Evolutionary conservation across 768 basidiomycete genomes (phyloP), one percentile per base, ranked within the genome.

Genomic region (Chiua virens): DNA sequence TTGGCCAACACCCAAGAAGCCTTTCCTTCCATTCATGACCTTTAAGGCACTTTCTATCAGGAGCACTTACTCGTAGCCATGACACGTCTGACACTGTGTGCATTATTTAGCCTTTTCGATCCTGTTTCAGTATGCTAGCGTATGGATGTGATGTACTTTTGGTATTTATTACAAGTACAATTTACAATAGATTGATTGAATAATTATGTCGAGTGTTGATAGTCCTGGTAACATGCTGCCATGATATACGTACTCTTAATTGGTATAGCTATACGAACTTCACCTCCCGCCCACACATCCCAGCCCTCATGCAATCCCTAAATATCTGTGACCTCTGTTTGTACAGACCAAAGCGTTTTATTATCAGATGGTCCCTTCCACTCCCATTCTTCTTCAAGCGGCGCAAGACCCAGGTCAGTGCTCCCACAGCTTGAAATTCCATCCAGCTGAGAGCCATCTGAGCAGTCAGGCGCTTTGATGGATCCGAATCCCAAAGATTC

Each of bases 401-500:
- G 42, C 7, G 47, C 47, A 30, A 18, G 34, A 14, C 39, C 44
- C 2, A 38, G n/a, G 37, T 56, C 55, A 15, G 55, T 18, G 9
- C 37, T 59, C 57, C 18, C 1, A 5, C 3, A 9, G 53, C 56
- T 49, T 62, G 65, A 7, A 41, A 21, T 28, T 55, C 45, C 62
- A 67, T 65, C 67, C 65, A 69, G 3, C 23, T 30, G 13, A 67
- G 42, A 5, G 58, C 62, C 50, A 23, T 43, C 41, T 41, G 38
- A 30, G 68, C 62, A 8, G 61, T 61, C 28, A 65, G 54, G 13
- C 71, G 70, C 21, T 55, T 4, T 18, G 1, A 25, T n/a, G 62
- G 54, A 8, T 35, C 15, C 2, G 3, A 18, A 37, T 21, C 18
- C 67, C 70, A 71, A 41, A 72, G 57, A n/a, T 51, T 61, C 39